Evolutionary conservation across 2,329 filamentous ascomycete species (phyloP), one percentile per base, ranked within the genome.

Genomic region (Calonectria crousiana): DNA sequence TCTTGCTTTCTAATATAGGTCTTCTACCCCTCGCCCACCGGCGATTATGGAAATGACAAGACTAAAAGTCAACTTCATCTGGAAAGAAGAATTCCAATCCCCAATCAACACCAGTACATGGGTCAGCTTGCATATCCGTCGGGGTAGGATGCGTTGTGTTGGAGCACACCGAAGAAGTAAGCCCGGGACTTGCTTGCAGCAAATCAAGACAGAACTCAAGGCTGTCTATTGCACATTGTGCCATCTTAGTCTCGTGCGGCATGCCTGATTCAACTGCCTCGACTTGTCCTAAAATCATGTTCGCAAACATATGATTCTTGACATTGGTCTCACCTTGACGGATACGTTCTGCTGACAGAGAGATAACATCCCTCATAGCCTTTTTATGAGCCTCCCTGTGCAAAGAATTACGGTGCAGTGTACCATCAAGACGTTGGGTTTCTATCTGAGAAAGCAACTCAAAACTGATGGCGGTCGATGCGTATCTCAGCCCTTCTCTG

Each of bases 321-420:
- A 88, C 82, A 28, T 88, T 88, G 1, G 86, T 88, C 74, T 88
- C 87, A 6, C 84, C 85, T 13, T 81, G 76, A 0, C 79, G 79
- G 51, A 88, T 82, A 2, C 86, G 79, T 52, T 83, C 80, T 30
- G 74, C 75, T 2, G 83, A 78, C 2, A 85, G 49, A 1, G 71
- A 62, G 2, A 83, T 70, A 72, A 85, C 75, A 20, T 81, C 79
- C 10, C 70, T 38, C 11, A 87, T 53, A 0, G 79, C 76, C 26
- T 82, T 74, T 72, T 84, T 85, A 1, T 87, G 79, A 0, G 82
- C 64, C 6, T 83, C 81, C 10, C 83, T 69, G 51, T 82, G 72
- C 51, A 80, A 78, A 2, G 75, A 71, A 36, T 74, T 79, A 20
- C 79, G 79, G 9, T 80, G 78, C 11, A 84, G 78, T 6, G 80